Conservation (phyloP, 2,329 filamentous ascomycete species). For the Fusarium ambrosium region DNA sequence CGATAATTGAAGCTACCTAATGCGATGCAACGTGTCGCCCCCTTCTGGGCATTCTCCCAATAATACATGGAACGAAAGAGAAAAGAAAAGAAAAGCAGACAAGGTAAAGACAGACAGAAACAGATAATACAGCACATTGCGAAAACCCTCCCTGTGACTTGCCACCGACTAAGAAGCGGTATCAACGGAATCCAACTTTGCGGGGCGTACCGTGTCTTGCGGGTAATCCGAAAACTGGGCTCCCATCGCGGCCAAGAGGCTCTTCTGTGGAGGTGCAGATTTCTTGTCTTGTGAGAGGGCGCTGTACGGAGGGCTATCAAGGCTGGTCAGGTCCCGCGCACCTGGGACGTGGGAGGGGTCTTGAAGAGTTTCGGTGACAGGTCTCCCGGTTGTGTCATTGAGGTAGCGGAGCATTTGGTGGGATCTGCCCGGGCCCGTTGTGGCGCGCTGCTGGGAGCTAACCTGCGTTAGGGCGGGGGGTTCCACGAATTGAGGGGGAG, state of each 20-base stretch:
- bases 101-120: no score
- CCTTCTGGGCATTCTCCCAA: not conserved
- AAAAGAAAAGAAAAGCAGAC: no score
- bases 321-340: not conserved
- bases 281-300: not conserved
- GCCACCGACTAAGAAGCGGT: no score
- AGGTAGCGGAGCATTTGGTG: not conserved
- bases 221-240: not conserved
- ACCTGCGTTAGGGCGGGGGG: not conserved
- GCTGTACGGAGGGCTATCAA: not conserved
- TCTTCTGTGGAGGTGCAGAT: not conserved
- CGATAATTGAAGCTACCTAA: not conserved
- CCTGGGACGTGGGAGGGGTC: not conserved
- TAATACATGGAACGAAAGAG: no score
- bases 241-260: not conserved
- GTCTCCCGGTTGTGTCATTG: not conserved
- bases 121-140: no score
- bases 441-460: not conserved
- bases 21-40: not conserved
- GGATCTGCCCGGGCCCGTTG: not conserved
- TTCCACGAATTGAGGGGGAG: not conserved
- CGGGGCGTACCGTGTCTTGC: not conserved
- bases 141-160: no score
- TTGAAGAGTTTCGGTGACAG: not conserved
- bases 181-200: not conserved